Evolutionary conservation across 139 green algal species (phyloP).

Genomic region (Coccomyxa sp.): DNA sequence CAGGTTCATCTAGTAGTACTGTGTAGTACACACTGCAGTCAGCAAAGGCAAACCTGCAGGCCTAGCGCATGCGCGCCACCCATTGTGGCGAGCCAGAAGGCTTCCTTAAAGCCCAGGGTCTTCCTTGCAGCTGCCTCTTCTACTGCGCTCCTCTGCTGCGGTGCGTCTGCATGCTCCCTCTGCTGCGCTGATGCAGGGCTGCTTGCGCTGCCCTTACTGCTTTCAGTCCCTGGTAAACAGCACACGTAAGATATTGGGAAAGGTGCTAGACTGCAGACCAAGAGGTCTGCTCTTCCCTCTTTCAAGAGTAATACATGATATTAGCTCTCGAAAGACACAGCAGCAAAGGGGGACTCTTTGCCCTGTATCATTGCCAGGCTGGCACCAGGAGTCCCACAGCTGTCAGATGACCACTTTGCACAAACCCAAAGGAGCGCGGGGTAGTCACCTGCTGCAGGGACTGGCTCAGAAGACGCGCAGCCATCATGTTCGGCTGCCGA

Average conservation of each 20-base stretch:
- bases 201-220: neutral
- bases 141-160: no score
- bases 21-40: neutral
- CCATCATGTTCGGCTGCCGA: neutral
- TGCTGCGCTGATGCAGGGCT: neutral
- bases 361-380: no score
- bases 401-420: neutral
- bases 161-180: neutral
- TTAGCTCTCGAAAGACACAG: no score
- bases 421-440: no score
- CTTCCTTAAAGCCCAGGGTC: conserved; percentile 35
- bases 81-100: conserved; percentile 62
- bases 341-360: no score
- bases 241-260: neutral
- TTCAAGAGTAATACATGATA: no score
- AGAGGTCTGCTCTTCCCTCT: no score
- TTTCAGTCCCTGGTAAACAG: neutral
- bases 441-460: no score
- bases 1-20: neutral
- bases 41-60: conserved; percentile 18
- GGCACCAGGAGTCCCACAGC: neutral
- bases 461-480: neutral
- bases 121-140: neutral
- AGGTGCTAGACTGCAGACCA: no score
- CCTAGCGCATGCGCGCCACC: conserved; percentile 53